Conservation (phyloP, 2,329 filamentous ascomycete genomes). For the Endocalyx cinctus region DNA sequence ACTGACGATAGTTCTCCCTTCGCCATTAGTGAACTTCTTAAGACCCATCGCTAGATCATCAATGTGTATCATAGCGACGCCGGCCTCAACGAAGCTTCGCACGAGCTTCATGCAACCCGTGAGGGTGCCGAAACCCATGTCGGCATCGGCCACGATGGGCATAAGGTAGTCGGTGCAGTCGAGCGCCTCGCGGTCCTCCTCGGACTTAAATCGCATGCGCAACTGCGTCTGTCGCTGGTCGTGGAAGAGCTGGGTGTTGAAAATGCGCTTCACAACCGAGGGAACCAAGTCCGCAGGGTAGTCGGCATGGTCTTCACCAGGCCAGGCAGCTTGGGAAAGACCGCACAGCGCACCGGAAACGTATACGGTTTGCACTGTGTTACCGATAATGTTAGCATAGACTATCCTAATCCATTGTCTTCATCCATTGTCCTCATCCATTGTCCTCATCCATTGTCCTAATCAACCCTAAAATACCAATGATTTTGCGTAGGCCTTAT, state of each 20-base stretch:
- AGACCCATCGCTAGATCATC: conserved; percentile 38
- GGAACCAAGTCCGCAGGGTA: conserved; percentile 10
- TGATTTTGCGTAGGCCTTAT: no score
- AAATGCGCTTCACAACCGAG: conserved; percentile 8
- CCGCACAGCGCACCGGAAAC: conserved; percentile 10
- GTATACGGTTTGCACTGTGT: conserved; percentile 8
- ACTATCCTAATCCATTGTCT: no score
- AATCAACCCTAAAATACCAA: no score
- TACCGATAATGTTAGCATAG: no score
- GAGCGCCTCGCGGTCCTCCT: conserved; percentile 24
- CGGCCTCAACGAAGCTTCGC: conserved; percentile 35
- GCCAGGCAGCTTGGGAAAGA: conserved; percentile 7
- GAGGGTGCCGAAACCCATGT: conserved; percentile 38
- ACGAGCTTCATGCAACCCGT: conserved; percentile 36
- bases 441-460: no score
- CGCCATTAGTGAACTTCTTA: conserved; percentile 38
- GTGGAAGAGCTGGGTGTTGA: conserved; percentile 11
- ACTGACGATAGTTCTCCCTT: conserved; percentile 35
- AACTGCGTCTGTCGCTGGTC: conserved; percentile 8
- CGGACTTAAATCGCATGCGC: conserved; percentile 1
- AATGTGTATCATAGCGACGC: conserved; percentile 38
- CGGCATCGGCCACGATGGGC: conserved; percentile 36
- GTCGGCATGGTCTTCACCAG: conserved; percentile 10
- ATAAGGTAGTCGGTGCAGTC: conserved; percentile 35
- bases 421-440: no score